phyloP scores from a whole-genome alignment of 148 eudicot species.

The Dianthus caryophyllus region DNA sequence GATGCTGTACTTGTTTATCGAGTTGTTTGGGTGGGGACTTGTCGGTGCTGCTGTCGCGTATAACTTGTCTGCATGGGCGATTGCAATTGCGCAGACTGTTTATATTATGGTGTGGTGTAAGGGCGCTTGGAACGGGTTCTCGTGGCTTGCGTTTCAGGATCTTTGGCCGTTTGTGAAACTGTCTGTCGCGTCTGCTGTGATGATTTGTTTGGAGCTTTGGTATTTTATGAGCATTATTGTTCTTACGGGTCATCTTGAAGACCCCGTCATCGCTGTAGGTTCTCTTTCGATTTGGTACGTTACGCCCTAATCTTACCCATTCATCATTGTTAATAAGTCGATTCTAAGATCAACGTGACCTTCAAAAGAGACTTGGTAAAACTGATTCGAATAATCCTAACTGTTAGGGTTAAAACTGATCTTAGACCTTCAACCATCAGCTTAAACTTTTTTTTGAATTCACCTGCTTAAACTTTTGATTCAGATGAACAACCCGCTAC shows the following conservation, averaged over 20 bases:
- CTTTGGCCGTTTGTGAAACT: constrained; percentile 72
- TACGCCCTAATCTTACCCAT: not conserved
- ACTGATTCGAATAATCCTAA: no score
- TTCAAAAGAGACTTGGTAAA: no score
- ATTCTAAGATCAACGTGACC: no score
- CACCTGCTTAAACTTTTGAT: no score
- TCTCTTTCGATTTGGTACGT: constrained; percentile 87
- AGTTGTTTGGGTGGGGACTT: constrained; percentile 68
- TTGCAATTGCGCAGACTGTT: constrained; percentile 60
- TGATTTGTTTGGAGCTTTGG: constrained; percentile 96
- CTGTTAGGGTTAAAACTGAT: no score
- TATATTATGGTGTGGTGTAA: constrained; percentile 77
- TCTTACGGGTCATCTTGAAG: constrained; percentile 90
- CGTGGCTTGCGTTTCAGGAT: constrained; percentile 76
- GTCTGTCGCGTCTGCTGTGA: constrained; percentile 78
- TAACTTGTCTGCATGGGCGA: constrained; percentile 75
- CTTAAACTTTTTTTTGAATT: no score
- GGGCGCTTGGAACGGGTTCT: constrained; percentile 76
- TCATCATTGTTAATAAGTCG: not conserved
- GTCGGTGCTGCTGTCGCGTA: constrained; percentile 76
- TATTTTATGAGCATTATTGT: constrained; percentile 93
- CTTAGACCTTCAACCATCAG: no score
- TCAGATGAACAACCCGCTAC: no score
- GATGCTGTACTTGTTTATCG: constrained; percentile 53
- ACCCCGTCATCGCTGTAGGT: constrained; percentile 84